These are phyloP conservation scores for Bacidia rubella DNA, from an alignment of 495 filamentous ascomycete species.

Conservation along the genomic window DNA sequence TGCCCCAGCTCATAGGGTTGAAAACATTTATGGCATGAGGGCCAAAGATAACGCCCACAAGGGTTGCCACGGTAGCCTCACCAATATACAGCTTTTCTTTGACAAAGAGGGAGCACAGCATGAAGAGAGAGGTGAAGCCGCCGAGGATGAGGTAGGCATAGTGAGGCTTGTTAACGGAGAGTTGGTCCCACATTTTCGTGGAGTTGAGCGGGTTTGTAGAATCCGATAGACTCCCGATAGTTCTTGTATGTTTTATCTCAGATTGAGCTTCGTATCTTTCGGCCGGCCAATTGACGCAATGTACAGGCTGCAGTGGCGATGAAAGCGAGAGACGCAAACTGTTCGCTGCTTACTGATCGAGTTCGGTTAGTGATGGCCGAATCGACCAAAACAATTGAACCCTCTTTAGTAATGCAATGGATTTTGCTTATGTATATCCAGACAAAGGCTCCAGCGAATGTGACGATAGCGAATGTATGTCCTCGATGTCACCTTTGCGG, in stretches of 20 bases:
- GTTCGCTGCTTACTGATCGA: no score
- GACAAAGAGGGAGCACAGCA: slow-evolving; percentile 93
- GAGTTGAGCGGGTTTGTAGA: background rate
- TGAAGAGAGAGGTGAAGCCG: slow-evolving; percentile 95
- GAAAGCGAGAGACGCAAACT: no score
- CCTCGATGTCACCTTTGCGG: background rate
- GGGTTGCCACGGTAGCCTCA: slow-evolving; percentile 90
- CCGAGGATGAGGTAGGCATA: slow-evolving; percentile 97
- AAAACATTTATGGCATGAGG: slow-evolving; percentile 89
- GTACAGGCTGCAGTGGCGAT: no score
- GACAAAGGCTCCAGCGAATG: background rate
- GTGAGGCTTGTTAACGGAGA: slow-evolving; percentile 88
- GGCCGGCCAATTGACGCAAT: no score
- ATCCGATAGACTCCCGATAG: no score
- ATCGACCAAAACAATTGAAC: no score
- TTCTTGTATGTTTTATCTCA: no score
- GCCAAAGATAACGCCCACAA: slow-evolving; percentile 95
- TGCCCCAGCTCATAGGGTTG: slow-evolving; percentile 75
- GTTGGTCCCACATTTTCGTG: slow-evolving; percentile 79
- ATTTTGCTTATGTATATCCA: no score
- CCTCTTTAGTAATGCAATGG: no score
- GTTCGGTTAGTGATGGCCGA: no score
- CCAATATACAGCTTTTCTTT: slow-evolving; percentile 98
- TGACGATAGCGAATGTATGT: background rate
- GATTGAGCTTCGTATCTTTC: no score